A percentile compares a stretch with the other conserved stretches of the same genome.
These are phyloP conservation scores for Corylus americana DNA, from an alignment of 306 rosid genomes.

Conservation along the genomic window DNA sequence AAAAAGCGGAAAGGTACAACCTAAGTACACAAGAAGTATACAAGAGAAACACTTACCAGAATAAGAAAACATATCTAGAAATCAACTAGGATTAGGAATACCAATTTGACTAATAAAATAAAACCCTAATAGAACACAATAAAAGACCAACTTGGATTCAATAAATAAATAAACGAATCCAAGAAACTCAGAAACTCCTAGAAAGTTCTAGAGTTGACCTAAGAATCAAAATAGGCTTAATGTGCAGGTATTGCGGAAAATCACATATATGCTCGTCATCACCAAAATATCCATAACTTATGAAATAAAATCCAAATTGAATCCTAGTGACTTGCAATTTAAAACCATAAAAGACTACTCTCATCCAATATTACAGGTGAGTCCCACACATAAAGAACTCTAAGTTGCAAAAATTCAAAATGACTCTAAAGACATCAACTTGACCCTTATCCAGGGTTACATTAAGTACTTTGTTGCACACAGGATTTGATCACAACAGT, in stretches of 20 bases:
- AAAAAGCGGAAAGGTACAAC: no score
- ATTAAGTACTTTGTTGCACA: no score
- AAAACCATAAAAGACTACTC: not conserved
- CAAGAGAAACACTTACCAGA: no score
- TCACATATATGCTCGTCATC: not conserved
- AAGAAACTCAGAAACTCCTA: not conserved
- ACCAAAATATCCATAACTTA: not conserved
- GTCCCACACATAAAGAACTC: not conserved
- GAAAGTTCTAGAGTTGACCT: not conserved
- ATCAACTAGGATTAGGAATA: not conserved
- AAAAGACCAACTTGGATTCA: no score
- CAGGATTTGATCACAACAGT: no score
- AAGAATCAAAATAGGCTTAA: not conserved
- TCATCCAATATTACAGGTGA: not conserved
- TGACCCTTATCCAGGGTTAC: not conserved
- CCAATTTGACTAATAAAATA: not conserved
- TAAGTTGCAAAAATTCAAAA: no score
- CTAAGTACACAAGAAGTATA: no score
- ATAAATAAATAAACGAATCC: not conserved
- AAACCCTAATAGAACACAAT: not conserved
- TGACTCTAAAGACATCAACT: not conserved
- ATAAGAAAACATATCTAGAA: no score
- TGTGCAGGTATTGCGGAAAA: not conserved
- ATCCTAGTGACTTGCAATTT: not conserved
- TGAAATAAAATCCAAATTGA: not conserved